Evolutionary conservation across 2,329 filamentous ascomycete genomes (phyloP).

Genomic region (Metarhizium brunneum): DNA sequence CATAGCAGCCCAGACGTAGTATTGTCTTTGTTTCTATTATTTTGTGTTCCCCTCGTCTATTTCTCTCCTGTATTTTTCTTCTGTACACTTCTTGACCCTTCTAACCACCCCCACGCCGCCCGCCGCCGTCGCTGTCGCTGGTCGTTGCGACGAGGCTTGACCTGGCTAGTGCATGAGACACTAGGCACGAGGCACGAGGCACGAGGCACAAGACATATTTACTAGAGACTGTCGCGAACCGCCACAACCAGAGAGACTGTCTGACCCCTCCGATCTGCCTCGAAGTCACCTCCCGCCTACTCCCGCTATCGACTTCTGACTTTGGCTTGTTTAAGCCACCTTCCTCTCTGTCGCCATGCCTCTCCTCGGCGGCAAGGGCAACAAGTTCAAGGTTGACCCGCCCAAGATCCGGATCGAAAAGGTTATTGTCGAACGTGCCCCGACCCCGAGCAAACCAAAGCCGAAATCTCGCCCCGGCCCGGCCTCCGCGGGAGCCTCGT

Average conservation of each 20-base stretch:
- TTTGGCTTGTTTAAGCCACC: not conserved
- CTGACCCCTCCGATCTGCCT: not conserved
- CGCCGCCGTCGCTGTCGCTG: not conserved
- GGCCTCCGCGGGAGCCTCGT: constrained; percentile 10
- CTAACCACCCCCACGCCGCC: not conserved
- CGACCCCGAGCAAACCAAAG: constrained; percentile 27
- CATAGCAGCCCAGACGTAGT: not conserved
- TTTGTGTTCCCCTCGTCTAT: not conserved
- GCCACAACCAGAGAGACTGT: not conserved
- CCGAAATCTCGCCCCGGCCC: constrained; percentile 20
- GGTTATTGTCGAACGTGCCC: constrained; percentile 33
- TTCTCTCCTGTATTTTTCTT: not conserved
- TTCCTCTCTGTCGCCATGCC: constrained; percentile 18
- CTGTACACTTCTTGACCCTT: not conserved
- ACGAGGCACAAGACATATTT: not conserved
- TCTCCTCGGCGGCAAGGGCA: constrained; percentile 32
- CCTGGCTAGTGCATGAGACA: not conserved
- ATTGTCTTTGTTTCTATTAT: not conserved
- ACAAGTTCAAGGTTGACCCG: constrained; percentile 42
- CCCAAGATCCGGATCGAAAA: constrained; percentile 44
- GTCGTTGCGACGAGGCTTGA: not conserved
- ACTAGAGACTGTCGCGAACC: not conserved
- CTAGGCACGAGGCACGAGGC: not conserved
- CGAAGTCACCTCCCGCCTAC: not conserved
- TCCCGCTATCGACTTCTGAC: not conserved